A percentile compares a stretch with the other conserved stretches of the same genome.
Conservation (phyloP, 768 basidiomycete species). For the Kwoniella sp. region DNA sequence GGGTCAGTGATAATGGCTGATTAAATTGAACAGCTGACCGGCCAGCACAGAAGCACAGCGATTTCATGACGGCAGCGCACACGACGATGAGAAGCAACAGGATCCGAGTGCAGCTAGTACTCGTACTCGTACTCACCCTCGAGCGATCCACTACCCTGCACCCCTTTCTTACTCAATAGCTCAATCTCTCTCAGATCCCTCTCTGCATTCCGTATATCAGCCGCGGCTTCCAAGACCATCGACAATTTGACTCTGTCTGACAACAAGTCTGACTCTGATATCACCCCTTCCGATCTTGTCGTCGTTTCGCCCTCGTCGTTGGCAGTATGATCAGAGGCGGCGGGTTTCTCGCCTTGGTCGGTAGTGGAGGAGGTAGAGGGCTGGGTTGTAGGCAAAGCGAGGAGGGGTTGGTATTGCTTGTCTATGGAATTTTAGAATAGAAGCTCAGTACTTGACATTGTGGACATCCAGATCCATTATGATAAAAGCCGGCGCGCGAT, state of each 20-base stretch:
- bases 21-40: too few relatives aligned
- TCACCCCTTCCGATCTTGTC: conserved; percentile 2
- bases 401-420: conserved; percentile 37
- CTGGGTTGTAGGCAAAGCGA: conserved; percentile 4
- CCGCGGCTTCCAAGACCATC: conserved; percentile 42
- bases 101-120: too few relatives aligned
- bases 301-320: neutral
- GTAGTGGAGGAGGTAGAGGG: conserved; percentile 6
- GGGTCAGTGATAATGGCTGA: neutral
- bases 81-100: neutral
- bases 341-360: neutral
- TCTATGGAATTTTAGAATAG: too few relatives aligned
- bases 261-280: conserved; percentile 31
- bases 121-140: conserved; percentile 45
- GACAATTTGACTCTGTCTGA: conserved; percentile 36
- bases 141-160: conserved; percentile 40
- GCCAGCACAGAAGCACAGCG: too few relatives aligned
- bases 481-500: too few relatives aligned
- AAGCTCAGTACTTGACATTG: too few relatives aligned
- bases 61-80: neutral
- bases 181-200: conserved; percentile 45
- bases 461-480: too few relatives aligned
- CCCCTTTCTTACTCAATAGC: conserved; percentile 28
- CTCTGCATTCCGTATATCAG: conserved; percentile 39
- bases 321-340: conserved; percentile 4